A percentile compares a stretch with the other conserved stretches of the same genome.
phyloP scores from a whole-genome alignment of 1,139 yeast species.

The Geotrichum europaeum region DNA sequence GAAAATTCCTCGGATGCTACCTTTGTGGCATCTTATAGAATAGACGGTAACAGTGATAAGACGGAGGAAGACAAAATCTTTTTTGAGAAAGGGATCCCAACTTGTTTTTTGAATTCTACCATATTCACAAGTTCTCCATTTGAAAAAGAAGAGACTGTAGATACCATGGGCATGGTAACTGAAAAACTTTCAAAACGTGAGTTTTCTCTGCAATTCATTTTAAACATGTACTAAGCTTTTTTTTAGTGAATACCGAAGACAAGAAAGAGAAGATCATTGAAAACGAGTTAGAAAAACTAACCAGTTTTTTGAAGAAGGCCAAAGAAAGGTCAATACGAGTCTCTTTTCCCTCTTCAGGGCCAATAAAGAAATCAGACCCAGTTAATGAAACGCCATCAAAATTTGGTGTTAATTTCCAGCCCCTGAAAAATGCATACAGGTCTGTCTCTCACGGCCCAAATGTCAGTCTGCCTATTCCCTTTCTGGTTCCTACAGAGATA shows the following conservation, averaged over 20 bases:
- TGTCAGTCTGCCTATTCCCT: not conserved
- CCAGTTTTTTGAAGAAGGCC: constrained; percentile 13
- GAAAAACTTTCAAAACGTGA: constrained; percentile 7
- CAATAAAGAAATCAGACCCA: not conserved
- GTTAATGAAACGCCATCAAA: not conserved
- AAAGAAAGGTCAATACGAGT: constrained; percentile 13
- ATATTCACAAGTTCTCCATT: no score
- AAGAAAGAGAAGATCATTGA: not conserved
- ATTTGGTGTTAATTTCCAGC: not conserved
- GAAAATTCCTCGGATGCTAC: constrained; percentile 4
- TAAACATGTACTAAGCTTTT: not conserved
- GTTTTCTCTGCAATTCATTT: not conserved
- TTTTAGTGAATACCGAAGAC: not conserved
- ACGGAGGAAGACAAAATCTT: constrained; percentile 13
- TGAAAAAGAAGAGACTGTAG: not conserved
- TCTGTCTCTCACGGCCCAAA: not conserved
- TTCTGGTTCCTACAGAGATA: not conserved
- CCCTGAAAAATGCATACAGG: not conserved
- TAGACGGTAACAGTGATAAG: constrained; percentile 6
- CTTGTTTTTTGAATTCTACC: constrained; percentile 9
- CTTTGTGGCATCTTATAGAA: constrained; percentile 1
- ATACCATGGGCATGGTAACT: constrained; percentile 1
- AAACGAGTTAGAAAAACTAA: not conserved
- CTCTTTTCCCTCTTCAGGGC: not conserved
- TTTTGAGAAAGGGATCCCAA: constrained; percentile 13